These are phyloP conservation scores for Phytophthora citricola DNA, from an alignment of 352 stramenopile genomes.

Conservation along the genomic window DNA sequence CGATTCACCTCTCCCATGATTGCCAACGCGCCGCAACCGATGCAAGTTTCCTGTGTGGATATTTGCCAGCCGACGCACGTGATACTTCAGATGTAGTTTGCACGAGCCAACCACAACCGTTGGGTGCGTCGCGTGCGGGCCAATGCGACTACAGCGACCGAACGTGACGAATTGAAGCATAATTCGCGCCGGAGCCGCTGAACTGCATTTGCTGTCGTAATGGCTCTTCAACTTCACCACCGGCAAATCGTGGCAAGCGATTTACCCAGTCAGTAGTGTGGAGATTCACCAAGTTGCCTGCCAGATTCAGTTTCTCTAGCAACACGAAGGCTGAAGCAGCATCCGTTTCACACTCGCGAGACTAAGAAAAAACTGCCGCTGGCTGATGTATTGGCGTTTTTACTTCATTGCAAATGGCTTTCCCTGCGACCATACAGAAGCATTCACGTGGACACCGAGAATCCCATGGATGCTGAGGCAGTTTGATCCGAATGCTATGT, in stretches of 20 bases:
- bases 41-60: background rate
- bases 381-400: too few species aligned
- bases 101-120: conserved; percentile 2
- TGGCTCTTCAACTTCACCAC: conserved; percentile 2
- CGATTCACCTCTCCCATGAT: background rate
- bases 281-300: too few species aligned
- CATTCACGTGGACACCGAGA: too few species aligned
- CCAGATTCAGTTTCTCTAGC: too few species aligned
- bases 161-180: background rate
- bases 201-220: background rate
- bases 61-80: background rate
- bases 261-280: background rate
- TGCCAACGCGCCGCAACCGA: conserved; percentile 3
- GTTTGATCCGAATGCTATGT: conserved; percentile 6
- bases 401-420: too few species aligned
- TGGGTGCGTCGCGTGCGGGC: conserved; percentile 11
- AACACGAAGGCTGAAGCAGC: background rate
- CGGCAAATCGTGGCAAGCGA: conserved; percentile 5
- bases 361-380: conserved; percentile 13
- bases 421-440: too few species aligned
- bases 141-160: too few species aligned
- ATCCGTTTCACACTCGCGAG: conserved; percentile 6
- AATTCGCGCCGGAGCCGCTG: conserved; percentile 14
- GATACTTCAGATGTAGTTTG: conserved; percentile 4
- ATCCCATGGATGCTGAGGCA: background rate